Base-by-base conservation (phyloP, 106 monocot genomes). In the Acorus calamus region DNA sequence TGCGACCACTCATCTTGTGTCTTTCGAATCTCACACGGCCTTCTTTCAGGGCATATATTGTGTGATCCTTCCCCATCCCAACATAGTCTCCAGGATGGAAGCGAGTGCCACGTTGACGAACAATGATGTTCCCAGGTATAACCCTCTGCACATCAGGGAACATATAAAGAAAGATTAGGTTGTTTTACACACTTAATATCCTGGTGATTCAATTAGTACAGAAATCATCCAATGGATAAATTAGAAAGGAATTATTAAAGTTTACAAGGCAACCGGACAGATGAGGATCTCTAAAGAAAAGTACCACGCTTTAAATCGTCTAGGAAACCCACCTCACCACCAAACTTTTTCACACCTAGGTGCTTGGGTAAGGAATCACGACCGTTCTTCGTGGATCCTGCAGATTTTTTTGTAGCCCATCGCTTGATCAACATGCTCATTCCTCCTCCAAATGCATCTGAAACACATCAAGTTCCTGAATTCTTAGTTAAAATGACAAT, bases 1-100 rank as follows among this genome's bases (percentile, higher is more conserved):
- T 96, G 5, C 84, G 79, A 7, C 91, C 87, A 13, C 81, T 91
- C 11, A 87, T 73, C 64, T 91, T 96, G 78, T 96, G 81, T 11
- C 53, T 77, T 50, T 96, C 96, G 55, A 94, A 94, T 6, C 84
- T 59, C n/a, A 96, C 96, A 11, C 87, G 43, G 2, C 96, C 96
- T 78, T 91, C 90, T 76, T 96, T 96, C 11, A 96, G 69, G 4
- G 90, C 87, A 75, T 62, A 96, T 3, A 96, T 72, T 44, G 96
- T 91, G 57, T 91, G 96, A 73, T 96, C 96, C 69, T 82, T 96
- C 10, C 96, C 96, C 71, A 96, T 85, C 3, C 91, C 90, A 67
- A 96, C 90, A 67, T 88, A 96, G 60, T 91, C 78, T 4, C 96
- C 96, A 7, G 96, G 90, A 67, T 91, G 96, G 64, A 91, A 91